These are phyloP conservation scores for Entamoeba nuttalli DNA, from an alignment of 208 protist species.

Conservation along the genomic window DNA sequence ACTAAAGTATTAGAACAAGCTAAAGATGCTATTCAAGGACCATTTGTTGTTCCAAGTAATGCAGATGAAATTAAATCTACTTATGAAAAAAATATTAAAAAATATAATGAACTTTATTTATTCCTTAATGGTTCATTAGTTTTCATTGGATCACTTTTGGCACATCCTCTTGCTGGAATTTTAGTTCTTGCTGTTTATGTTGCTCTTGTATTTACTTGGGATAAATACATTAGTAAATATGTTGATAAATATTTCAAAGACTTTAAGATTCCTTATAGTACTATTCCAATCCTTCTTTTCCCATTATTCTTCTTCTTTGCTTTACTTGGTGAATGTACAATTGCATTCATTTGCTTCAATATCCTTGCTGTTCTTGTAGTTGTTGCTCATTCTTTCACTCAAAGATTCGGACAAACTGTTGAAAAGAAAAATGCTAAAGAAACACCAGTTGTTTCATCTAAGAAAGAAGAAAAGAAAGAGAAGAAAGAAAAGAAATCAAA, in stretches of 20 bases:
- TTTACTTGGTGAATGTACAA: neutral
- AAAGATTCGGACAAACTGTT: no score
- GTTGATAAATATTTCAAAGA: neutral
- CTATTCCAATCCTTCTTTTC: neutral
- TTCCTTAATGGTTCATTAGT: neutral
- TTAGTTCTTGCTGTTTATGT: neutral
- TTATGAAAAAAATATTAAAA: neutral
- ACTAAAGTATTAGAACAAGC: neutral
- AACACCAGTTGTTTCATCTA: no score
- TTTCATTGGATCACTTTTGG: neutral
- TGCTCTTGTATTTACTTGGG: neutral
- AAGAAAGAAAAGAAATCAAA: no score
- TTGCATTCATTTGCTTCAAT: neutral
- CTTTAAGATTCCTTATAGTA: neutral
- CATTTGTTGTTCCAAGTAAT: neutral
- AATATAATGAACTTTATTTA: neutral
- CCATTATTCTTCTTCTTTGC: neutral
- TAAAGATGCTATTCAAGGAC: neutral
- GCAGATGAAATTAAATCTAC: neutral
- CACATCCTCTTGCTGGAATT: neutral
- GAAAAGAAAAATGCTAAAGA: no score
- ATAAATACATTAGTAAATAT: neutral
- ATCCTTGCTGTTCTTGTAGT: neutral
- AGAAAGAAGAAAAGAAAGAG: no score
- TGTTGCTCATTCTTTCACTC: neutral